Conservation (phyloP, 1,139 yeast genomes). For the Saccharomyces hybrid region DNA sequence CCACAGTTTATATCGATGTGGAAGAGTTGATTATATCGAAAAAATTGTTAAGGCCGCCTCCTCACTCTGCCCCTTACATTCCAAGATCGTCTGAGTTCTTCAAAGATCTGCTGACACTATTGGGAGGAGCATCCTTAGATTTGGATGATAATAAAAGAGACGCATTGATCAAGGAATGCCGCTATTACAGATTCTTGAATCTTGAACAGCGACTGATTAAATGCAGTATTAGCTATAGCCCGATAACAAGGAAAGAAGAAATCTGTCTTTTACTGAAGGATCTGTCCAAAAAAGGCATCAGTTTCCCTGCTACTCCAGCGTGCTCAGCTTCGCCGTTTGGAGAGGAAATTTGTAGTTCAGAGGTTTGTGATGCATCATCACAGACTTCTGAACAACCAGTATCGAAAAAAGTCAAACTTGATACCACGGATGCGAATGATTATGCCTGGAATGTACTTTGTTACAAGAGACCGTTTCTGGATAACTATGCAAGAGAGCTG, state of each 20-base stretch:
- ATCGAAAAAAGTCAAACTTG: slow-evolving; percentile 7
- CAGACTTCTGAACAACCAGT: slow-evolving; percentile 5
- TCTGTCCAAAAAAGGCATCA: slow-evolving; percentile 39
- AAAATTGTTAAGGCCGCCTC: slow-evolving; percentile 65
- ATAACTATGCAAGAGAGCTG: slow-evolving; percentile 43
- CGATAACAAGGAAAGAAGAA: slow-evolving; percentile 44
- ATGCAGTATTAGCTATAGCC: slow-evolving; percentile 44
- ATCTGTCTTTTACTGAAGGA: slow-evolving; percentile 48
- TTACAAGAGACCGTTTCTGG: slow-evolving; percentile 57
- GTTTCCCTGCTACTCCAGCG: slow-evolving; percentile 1
- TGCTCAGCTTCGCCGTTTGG: background rate
- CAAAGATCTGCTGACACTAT: slow-evolving; percentile 46
- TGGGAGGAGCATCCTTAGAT: slow-evolving; percentile 50
- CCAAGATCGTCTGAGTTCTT: slow-evolving; percentile 53
- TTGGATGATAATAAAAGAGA: slow-evolving; percentile 47
- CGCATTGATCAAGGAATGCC: slow-evolving; percentile 57
- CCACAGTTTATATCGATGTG: slow-evolving; percentile 44
- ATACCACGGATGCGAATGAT: background rate
- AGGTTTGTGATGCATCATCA: slow-evolving; percentile 1
- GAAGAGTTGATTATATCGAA: slow-evolving; percentile 35
- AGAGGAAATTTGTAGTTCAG: background rate
- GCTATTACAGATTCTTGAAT: slow-evolving; percentile 66
- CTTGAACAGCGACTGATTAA: slow-evolving; percentile 62
- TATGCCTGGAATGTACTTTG: slow-evolving; percentile 19
- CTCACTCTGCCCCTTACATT: slow-evolving; percentile 50